Base-by-base conservation (phyloP, 1,284 basidiomycete species). In the Mycena sp. region DNA sequence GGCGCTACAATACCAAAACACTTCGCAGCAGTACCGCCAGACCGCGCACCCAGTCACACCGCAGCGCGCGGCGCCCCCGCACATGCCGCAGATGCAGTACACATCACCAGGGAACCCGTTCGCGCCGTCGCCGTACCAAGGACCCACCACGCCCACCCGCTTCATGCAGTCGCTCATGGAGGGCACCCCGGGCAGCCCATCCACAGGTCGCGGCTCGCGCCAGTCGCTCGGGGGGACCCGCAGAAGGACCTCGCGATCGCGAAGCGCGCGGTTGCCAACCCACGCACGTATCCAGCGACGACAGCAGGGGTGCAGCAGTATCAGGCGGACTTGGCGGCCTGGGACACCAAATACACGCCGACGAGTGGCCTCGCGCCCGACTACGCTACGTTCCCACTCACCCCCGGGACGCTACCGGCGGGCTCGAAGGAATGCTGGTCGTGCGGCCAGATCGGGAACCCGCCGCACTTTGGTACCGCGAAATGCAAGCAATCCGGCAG, bases 341-440 rank as follows among this genome's bases (percentile, higher is more conserved):
- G 45, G 28, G 45, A 48, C 28, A 19, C 45, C 6, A 29, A 4
- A 19, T 48, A 48, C n/a, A 12, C 45, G 26, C 14, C 17, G 4
- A 9, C 26, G 1, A 48, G 12, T n/a, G 28, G 28, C 4, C 45
- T 32, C 2, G 28, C 45, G 28, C 45, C 45, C 3, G 51, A 50
- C 30, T 50, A 37, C 19, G 32, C 30, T 3, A 50, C 44, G 3
- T 49, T 30, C 30, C 68, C n/a, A n/a, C n/a, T n/a, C n/a, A n/a
- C n/a, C n/a, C n/a, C n/a, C n/a, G n/a, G n/a, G n/a, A n/a, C n/a
- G n/a, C n/a, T n/a, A n/a, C n/a, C n/a, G n/a, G n/a, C n/a, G n/a
- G n/a, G n/a, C n/a, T n/a, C n/a, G n/a, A n/a, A n/a, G n/a, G n/a
- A n/a, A n/a, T n/a, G n/a, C n/a, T n/a, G n/a, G n/a, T n/a, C n/a